Conservation (phyloP, 495 filamentous ascomycete genomes). For the Podospora anserina region DNA sequence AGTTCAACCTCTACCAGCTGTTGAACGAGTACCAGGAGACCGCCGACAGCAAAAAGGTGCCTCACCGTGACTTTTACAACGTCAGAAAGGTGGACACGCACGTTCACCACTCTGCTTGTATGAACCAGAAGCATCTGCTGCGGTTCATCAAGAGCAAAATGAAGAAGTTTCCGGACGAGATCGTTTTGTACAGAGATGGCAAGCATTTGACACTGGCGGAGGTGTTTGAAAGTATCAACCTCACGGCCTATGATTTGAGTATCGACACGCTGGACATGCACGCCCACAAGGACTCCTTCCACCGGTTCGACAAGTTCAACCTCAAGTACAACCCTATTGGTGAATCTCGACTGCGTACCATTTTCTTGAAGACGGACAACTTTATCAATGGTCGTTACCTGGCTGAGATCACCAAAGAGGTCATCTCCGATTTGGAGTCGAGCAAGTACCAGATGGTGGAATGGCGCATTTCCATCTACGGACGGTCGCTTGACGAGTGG, state of each 20-base stretch:
- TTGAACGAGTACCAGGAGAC: constrained; percentile 97
- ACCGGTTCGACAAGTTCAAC: constrained; percentile 99
- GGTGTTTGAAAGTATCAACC: constrained; percentile 94
- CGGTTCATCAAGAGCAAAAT: constrained; percentile 99
- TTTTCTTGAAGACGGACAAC: constrained; percentile 98
- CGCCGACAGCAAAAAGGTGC: constrained; percentile 94
- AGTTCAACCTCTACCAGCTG: constrained; percentile 88
- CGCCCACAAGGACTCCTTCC: constrained; percentile 96
- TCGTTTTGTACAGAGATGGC: constrained; percentile 88
- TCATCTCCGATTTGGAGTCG: constrained; percentile 94
- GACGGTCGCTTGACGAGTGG: constrained; percentile 89
- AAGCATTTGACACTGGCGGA: constrained; percentile 87
- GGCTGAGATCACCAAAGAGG: constrained; percentile 95
- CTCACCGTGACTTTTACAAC: constrained; percentile 98
- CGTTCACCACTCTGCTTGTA: constrained; percentile 98
- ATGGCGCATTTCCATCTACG: constrained; percentile 97
- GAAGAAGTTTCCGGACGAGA: constrained; percentile 93
- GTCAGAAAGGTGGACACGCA: constrained; percentile 98
- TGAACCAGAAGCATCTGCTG: constrained; percentile 98
- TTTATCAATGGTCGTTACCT: constrained; percentile 93
- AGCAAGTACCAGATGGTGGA: constrained; percentile 99
- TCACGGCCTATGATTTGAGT: constrained; percentile 95
- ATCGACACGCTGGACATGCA: constrained; percentile 99
- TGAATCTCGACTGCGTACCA: constrained; percentile 89
- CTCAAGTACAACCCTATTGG: constrained; percentile 98